Base-by-base conservation (phyloP, 306 rosid genomes). In the Quercus suber region DNA sequence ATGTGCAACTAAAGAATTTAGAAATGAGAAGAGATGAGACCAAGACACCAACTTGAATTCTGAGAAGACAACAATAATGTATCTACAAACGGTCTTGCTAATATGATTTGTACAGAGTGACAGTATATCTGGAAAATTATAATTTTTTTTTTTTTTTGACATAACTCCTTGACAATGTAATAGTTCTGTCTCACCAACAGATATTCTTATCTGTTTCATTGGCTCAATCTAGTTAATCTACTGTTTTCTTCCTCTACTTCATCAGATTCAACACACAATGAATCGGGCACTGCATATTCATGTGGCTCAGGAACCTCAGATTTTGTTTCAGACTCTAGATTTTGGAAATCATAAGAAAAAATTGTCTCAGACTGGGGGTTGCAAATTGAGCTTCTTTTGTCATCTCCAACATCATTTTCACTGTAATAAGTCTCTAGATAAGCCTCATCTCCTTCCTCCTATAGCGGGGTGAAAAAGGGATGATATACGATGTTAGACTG, bases 391-490 rank as follows among this genome's bases (percentile, higher is more conserved):
- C 55, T 27, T 21, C 78, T 84, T 76, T 20, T 75, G 67, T 84
- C 90, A 76, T 80, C 86, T 74, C 86, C 90, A 72, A 71, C 76
- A 25, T 84, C 82, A 64, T 55, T 60, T 67, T 86, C 88, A 19
- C 76, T 31, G 35, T 71, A 73, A 68, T 83, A 83, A 35, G 84
- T 80, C 86, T 86, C 86, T 35, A 85, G 88, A 88, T 80, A 85
- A 51, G 88, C 85, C 74, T 83, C 95, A 20, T 72, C 90, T 51
- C 74, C 91, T 55, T 77, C 96, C 60, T 88, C 93, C 85, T 75
- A 80, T 25, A 59, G 69, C 58, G 68, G 60, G 18, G 30, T 19
- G 71, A 45, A 75, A 73, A 74, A 76, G 19, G 43, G 55, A 72
- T 49, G 18, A 31, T 20, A 10, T 31, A 57, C 31, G 20, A 51